Base-by-base conservation (phyloP, 345 rosid species). In the Excoecaria agallocha region DNA sequence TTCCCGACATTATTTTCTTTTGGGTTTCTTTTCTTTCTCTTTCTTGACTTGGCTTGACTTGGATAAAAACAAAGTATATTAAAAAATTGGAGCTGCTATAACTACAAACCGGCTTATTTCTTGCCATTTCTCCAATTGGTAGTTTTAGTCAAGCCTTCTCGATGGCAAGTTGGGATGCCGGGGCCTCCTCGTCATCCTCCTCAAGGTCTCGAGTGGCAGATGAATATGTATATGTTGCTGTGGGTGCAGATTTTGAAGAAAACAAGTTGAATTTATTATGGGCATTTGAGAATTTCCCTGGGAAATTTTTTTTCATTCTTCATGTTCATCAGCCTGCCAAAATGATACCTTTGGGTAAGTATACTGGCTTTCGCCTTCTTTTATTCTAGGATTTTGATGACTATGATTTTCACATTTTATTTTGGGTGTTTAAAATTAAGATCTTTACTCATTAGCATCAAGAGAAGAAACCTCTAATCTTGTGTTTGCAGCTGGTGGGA, bases 151-250 rank as follows among this genome's bases (percentile, higher is more conserved):
- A 3, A 20, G 54, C 2, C 6, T 22, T 46, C 70, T 66, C 48
- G 55, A 66, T 66, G 70, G 70, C 71, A 67, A 24, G 9, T 12
- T 46, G 54, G 37, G 38, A 48, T 20, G 57, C 71, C 25, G 57
- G 15, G n/a, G 3, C 56, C 17, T 67, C 70, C 4, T 48, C 71
- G 0, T 55, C 39, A 56, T 30, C 30, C 30, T 30, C 30, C 30
- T 30, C 30, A 30, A 24, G 56, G 81, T 83, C 85, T 22, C 67
- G 65, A 58, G 70, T 6, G 51, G 73, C 71, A 71, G 82, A 74
- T 35, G 64, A 87, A 19, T 83, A 87, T 39, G 83, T 90, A 24
- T 88, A 84, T 73, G 86, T 88, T 74, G 92, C 92, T 3, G 89
- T 90, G 37, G 90, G 89, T 68, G 85, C 74, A 48, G 87, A 80